Percentiles rank a stretch among this genome's conserved stretches.
phyloP scores from a whole-genome alignment of 2,329 filamentous ascomycete species.

The Colletotrichum noveboracense region DNA sequence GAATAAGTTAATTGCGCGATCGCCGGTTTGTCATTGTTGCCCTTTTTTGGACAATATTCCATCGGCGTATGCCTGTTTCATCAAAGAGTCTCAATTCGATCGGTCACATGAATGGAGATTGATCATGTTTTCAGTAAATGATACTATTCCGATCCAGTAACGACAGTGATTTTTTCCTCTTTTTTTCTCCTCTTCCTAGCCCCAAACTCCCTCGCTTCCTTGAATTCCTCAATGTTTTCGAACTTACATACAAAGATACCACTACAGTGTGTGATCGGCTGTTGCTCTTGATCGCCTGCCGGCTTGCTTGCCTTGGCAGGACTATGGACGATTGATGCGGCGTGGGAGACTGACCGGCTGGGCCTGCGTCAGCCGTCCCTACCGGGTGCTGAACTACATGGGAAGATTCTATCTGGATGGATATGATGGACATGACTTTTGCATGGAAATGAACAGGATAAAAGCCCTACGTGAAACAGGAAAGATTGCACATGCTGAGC shows the following conservation, averaged over 20 bases:
- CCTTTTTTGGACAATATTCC: fast-evolving
- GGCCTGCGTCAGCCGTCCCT: neutral
- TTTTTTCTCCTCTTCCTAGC: neutral
- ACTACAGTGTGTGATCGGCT: neutral
- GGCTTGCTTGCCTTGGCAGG: neutral
- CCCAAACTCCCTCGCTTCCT: neutral
- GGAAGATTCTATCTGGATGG: neutral
- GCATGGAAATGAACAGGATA: neutral
- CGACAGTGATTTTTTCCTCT: too few relatives aligned
- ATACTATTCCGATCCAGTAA: neutral
- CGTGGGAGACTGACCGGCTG: neutral
- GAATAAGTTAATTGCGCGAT: neutral
- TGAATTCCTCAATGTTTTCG: neutral
- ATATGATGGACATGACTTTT: neutral
- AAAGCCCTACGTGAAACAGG: neutral
- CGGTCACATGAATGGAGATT: neutral
- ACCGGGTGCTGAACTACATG: neutral
- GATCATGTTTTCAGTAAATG: neutral
- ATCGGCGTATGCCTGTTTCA: neutral
- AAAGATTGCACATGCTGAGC: neutral
- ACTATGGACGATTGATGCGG: neutral
- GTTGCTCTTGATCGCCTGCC: neutral
- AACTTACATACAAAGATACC: neutral
- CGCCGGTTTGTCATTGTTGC: neutral
- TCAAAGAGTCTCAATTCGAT: neutral